Evolutionary conservation across 352 stramenopile species (phyloP), one percentile per base, ranked within the genome.

Genomic region (Phytophthora cryptogea): DNA sequence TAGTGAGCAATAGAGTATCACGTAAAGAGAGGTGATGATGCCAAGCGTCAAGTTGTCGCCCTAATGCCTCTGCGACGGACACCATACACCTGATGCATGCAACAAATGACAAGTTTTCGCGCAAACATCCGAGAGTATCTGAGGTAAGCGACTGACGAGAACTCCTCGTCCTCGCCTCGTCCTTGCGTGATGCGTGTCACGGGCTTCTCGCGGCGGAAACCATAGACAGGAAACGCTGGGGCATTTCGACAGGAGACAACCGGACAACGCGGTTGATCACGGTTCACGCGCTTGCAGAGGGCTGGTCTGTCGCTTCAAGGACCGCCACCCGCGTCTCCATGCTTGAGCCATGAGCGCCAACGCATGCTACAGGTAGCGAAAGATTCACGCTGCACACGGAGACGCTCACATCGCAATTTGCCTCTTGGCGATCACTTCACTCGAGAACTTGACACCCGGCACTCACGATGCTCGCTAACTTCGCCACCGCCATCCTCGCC

Each of bases 401-500:
- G 20, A 57, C 31, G 23, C n/a, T 39, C 63, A 71, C 39, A 54
- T 44, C 33, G 43, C 23, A 60, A 63, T 60, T 71, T 54, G 23
- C 49, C 8, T 69, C 31, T 35, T 54, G n/a, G 8, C 35, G 17
- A 36, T 40, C 36, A 70, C 45, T 33, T 63, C 27, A 10, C 52
- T 45, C 23, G 20, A 68, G 45, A 63, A 52, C 59, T 16, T 31
- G 10, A 56, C 54, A 23, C 51, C 20, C 20, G 20, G 20, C 20
- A 23, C 20, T 14, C 26, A 53, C 49, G 4, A 65, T 65, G 57
- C 54, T 65, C 16, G 20, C 45, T 10, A 58, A 26, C 50, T 57
- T 73, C 39, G 40, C 45, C 50, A 46, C 60, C 36, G 54, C 54
- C 13, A 27, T 67, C 33, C 32, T 74, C 33, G 66, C 50, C n/a